A percentile compares a stretch with the other conserved stretches of the same genome.
phyloP scores from a whole-genome alignment of 1,284 basidiomycete genomes.

The Fomitopsis palustris region DNA sequence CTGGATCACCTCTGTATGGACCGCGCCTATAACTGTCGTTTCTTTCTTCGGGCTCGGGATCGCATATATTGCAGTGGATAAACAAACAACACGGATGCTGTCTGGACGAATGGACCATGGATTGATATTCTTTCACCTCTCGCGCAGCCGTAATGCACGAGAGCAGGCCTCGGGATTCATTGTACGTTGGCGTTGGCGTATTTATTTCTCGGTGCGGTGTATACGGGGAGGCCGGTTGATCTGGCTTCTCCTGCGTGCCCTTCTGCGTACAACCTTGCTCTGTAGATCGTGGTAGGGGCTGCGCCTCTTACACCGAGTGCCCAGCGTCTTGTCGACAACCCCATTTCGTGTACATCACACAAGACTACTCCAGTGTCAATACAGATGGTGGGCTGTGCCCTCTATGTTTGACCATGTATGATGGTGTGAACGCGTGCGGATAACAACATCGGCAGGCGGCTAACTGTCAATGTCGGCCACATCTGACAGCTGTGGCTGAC shows the following conservation, averaged over 20 bases:
- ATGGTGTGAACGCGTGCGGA: neutral
- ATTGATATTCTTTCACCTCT: conserved; percentile 11
- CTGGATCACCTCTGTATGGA: conserved; percentile 5
- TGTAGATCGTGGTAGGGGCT: conserved; percentile 7
- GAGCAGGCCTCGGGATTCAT: conserved; percentile 14
- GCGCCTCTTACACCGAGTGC: conserved; percentile 11
- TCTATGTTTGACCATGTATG: neutral
- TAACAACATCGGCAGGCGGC: neutral
- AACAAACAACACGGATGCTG: conserved; percentile 8
- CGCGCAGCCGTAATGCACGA: conserved; percentile 7
- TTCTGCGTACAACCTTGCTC: neutral
- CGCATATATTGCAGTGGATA: conserved; percentile 4
- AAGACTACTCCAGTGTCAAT: conserved; percentile 12
- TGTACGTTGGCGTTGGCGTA: conserved; percentile 20
- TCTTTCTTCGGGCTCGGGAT: neutral
- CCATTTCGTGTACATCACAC: neutral
- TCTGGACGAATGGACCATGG: conserved; percentile 3
- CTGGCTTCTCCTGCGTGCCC: neutral
- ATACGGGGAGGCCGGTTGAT: conserved; percentile 11
- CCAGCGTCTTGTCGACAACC: neutral
- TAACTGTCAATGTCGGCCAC: neutral
- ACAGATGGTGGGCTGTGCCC: conserved; percentile 27
- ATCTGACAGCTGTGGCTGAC: neutral
- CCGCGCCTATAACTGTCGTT: neutral
- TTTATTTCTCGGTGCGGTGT: conserved; percentile 14